A percentile compares a stretch with the other conserved stretches of the same genome.
Evolutionary conservation across 2,329 filamentous ascomycete species (phyloP).

Genomic region (Zopfia rhizophila): DNA sequence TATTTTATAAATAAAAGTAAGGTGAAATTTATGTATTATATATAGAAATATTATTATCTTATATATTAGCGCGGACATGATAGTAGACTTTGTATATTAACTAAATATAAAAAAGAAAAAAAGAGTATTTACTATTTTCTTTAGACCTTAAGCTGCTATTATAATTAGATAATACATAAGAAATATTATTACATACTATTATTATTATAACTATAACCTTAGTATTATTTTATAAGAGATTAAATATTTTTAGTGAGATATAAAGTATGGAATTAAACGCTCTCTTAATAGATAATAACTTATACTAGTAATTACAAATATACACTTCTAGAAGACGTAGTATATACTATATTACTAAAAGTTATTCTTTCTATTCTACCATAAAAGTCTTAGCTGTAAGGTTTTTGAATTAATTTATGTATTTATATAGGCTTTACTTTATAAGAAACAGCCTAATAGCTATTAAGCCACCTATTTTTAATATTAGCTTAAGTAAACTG

Average conservation of each 20-base stretch:
- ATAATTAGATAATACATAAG: constrained; percentile 43
- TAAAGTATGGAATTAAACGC: constrained; percentile 30
- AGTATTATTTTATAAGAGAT: constrained; percentile 31
- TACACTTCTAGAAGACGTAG: constrained; percentile 33
- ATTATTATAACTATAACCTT: constrained; percentile 44
- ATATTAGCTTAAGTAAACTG: too few relatives aligned
- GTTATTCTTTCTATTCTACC: constrained; percentile 4
- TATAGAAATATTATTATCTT: constrained; percentile 28
- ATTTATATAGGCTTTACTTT: constrained; percentile 30
- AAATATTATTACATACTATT: constrained; percentile 23
- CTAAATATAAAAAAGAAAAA: constrained; percentile 3
- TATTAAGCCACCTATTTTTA: constrained; percentile 42
- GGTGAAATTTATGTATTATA: constrained; percentile 33
- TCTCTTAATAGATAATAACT: constrained; percentile 31
- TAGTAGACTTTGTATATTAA: constrained; percentile 25
- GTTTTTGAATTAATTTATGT: constrained; percentile 31
- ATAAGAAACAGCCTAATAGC: constrained; percentile 40
- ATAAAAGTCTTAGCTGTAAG: constrained; percentile 36
- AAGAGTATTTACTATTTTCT: constrained; percentile 14
- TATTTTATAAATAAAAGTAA: too few relatives aligned
- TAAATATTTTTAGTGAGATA: constrained; percentile 36
- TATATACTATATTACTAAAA: constrained; percentile 22
- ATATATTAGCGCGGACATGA: constrained; percentile 28
- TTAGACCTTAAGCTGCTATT: constrained; percentile 28
- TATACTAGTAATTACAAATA: constrained; percentile 36